A percentile compares a stretch with the other conserved stretches of the same genome.
Conservation (phyloP, 2,329 filamentous ascomycete genomes). For the Fusarium chlamydosporum region DNA sequence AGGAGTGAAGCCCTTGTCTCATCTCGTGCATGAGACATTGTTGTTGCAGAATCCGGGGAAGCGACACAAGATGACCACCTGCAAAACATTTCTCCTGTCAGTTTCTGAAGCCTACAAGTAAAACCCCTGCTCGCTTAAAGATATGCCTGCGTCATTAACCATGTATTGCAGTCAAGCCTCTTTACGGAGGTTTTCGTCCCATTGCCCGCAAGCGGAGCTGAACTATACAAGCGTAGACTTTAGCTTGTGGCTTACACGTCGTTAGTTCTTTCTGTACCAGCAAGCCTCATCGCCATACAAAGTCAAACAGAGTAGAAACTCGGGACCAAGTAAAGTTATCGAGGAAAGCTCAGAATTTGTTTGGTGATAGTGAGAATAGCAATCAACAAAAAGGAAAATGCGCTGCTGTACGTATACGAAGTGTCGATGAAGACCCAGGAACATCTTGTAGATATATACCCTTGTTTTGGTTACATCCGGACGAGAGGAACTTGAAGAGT, state of each 20-base stretch:
- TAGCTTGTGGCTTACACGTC: neutral
- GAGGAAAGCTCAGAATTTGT: neutral
- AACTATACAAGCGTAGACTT: neutral
- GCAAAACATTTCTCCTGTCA: neutral
- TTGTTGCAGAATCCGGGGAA: neutral
- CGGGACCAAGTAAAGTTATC: neutral
- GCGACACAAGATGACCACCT: neutral
- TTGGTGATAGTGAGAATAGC: neutral
- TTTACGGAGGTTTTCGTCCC: constrained; percentile 16
- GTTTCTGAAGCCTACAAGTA: no score
- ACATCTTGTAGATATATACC: no score
- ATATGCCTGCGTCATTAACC: neutral
- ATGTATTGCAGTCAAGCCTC: neutral
- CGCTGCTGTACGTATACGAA: neutral
- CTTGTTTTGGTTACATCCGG: neutral
- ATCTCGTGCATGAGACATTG: neutral
- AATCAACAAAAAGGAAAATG: neutral
- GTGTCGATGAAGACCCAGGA: neutral
- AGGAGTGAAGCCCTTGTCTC: neutral
- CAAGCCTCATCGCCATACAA: neutral
- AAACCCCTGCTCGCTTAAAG: no score
- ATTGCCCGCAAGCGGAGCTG: constrained; percentile 3
- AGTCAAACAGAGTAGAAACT: neutral
- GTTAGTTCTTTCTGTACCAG: neutral
- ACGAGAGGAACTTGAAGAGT: constrained; percentile 1